Base-by-base conservation (phyloP, 2,329 filamentous ascomycete genomes). In the Trichoderma sp. region DNA sequence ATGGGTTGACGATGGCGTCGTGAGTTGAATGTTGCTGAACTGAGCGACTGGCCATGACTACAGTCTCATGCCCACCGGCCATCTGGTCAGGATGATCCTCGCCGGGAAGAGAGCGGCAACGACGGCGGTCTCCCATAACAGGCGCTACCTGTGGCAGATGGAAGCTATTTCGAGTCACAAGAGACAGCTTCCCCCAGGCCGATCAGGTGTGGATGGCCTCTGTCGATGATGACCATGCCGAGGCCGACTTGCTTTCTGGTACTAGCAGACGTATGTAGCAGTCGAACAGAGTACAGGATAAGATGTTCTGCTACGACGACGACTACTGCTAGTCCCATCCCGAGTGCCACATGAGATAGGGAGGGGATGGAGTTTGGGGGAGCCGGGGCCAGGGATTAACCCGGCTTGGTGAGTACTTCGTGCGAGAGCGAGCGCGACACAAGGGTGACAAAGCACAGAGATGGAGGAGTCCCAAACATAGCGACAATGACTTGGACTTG, bases 281-380 rank as follows among this genome's bases (percentile, higher is more conserved):
- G 45, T 60, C 62, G 45, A 67, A 45, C 38, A 74, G 33, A 67
- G 71, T 67, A 67, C 63, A 41, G 71, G 71, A 74, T 33, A 74
- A 65, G 66, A 75, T 50, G 67, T 35, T 53, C 35, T 59, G 16
- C 67, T 21, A 63, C 24, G 2, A 45, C 41, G 16, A 45, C 0
- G 7, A 45, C 41, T 45, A 45, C 41, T 53, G n/a, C 45, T 35
- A 75, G 74, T 71, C 50, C 74, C 74, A 59, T 75, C 27, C 74
- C 67, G 74, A 75, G 62, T 72, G 74, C 67, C 74, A 75, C 74
- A 75, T 65, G 74, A 71, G 74, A 66, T 66, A 59, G 74, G 27
- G 60, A 69, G 62, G 68, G 56, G 41, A 64, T 53, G 38, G 69
- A 64, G 59, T 31, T 72, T 62, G 69, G 69, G 56, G 71, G 53